Evolutionary conservation across 2,329 filamentous ascomycete species (phyloP).

Genomic region (Trichophyton simii): DNA sequence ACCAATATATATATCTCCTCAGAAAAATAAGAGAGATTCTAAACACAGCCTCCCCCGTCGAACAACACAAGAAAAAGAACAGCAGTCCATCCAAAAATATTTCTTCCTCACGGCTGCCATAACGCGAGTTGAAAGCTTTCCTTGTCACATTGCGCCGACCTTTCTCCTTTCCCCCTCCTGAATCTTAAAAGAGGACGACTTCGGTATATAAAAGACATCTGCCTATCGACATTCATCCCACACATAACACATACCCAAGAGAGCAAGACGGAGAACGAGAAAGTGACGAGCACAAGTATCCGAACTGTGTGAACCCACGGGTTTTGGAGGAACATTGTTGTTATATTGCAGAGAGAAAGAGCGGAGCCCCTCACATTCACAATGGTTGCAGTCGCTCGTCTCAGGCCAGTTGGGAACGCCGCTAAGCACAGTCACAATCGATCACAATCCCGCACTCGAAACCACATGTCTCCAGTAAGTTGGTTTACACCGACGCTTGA

Average conservation of each 20-base stretch:
- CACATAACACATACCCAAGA: not conserved
- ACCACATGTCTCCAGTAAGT: conserved; percentile 13
- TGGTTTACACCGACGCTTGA: not conserved
- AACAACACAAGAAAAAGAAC: not conserved
- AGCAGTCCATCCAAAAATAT: not conserved
- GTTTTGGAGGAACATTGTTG: not conserved
- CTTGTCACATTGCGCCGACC: not conserved
- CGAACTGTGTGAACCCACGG: not conserved
- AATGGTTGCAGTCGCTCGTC: not conserved
- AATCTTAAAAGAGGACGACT: not conserved
- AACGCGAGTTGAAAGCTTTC: not conserved
- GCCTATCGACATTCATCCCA: not conserved
- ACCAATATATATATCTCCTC: not conserved
- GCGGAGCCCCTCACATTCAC: not conserved
- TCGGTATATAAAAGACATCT: not conserved
- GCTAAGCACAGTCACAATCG: not conserved
- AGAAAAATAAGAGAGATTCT: not conserved
- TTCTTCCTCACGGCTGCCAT: not conserved
- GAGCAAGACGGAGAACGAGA: not conserved
- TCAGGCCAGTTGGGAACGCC: not conserved
- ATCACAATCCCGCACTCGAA: not conserved
- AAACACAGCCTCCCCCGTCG: not conserved
- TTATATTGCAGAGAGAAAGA: not conserved
- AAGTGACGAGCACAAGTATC: not conserved
- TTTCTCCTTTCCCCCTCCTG: not conserved